These are phyloP conservation scores for Zymoseptoria passerinii DNA, from an alignment of 2,329 filamentous ascomycete species.

Conservation along the genomic window DNA sequence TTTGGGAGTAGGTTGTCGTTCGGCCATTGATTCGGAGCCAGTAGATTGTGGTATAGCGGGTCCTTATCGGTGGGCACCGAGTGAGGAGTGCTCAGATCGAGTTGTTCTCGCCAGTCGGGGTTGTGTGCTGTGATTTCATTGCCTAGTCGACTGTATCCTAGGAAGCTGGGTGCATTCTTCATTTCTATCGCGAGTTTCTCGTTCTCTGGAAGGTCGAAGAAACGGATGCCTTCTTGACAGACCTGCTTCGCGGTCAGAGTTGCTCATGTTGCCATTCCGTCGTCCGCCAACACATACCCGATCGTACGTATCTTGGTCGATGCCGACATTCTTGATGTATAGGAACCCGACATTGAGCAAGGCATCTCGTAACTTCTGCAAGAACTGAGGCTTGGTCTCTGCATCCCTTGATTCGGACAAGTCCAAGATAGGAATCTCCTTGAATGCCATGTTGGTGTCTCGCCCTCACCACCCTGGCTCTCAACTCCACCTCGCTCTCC, in stretches of 20 bases:
- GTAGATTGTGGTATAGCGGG: conserved; percentile 65
- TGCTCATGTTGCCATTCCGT: background rate
- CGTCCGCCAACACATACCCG: conserved; percentile 40
- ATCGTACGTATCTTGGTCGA: conserved; percentile 56
- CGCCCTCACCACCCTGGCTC: background rate
- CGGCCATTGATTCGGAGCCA: conserved; percentile 75
- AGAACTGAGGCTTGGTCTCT: conserved; percentile 62
- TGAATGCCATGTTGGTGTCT: conserved; percentile 43
- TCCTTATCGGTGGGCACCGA: conserved; percentile 52
- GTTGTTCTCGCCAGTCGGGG: conserved; percentile 75
- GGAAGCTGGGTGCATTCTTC: conserved; percentile 40
- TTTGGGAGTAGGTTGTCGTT: conserved; percentile 51
- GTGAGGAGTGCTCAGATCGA: conserved; percentile 77
- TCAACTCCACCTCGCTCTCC: background rate
- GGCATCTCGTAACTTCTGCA: conserved; percentile 62
- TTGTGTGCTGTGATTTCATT: conserved; percentile 62
- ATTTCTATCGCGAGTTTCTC: conserved; percentile 60
- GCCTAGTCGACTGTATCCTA: conserved; percentile 39
- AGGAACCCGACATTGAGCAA: conserved; percentile 82
- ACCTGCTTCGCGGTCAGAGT: background rate
- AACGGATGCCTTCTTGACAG: conserved; percentile 57
- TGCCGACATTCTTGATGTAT: conserved; percentile 73
- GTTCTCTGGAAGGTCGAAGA: conserved; percentile 67
- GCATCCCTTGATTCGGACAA: conserved; percentile 57
- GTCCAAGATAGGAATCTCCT: conserved; percentile 68